phyloP scores from a whole-genome alignment of 2,329 filamentous ascomycete species.

The Ophiosphaerella narmari region DNA sequence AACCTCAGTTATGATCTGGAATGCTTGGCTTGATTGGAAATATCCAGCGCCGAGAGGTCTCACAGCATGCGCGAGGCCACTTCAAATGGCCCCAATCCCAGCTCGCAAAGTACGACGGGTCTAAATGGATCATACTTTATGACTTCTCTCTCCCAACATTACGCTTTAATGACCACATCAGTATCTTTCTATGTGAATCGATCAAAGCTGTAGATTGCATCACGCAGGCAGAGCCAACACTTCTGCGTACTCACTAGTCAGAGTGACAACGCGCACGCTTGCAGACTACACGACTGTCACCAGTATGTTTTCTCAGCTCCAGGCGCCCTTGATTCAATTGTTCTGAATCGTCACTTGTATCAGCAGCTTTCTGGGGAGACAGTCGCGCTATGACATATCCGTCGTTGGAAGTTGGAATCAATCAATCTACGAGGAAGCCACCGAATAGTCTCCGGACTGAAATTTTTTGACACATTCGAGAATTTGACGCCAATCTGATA shows the following conservation, averaged over 20 bases:
- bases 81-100: constrained; percentile 24
- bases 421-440: neutral
- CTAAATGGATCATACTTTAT: neutral
- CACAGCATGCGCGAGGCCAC: constrained; percentile 33
- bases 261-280: no score
- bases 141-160: no score
- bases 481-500: no score
- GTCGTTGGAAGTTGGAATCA: neutral
- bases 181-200: neutral
- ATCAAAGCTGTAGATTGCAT: neutral
- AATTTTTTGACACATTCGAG: no score
- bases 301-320: no score
- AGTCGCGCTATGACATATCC: neutral
- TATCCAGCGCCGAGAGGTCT: constrained; percentile 32
- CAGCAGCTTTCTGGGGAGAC: neutral
- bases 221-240: neutral
- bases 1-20: constrained; percentile 40
- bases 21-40: constrained; percentile 37
- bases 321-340: neutral
- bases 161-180: neutral
- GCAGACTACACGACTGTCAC: no score
- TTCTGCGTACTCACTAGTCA: neutral
- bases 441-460: neutral
- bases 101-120: constrained; percentile 7
- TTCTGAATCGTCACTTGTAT: neutral